Conservation (phyloP, 2,329 filamentous ascomycete species). For the Pseudogymnoascus sp. region DNA sequence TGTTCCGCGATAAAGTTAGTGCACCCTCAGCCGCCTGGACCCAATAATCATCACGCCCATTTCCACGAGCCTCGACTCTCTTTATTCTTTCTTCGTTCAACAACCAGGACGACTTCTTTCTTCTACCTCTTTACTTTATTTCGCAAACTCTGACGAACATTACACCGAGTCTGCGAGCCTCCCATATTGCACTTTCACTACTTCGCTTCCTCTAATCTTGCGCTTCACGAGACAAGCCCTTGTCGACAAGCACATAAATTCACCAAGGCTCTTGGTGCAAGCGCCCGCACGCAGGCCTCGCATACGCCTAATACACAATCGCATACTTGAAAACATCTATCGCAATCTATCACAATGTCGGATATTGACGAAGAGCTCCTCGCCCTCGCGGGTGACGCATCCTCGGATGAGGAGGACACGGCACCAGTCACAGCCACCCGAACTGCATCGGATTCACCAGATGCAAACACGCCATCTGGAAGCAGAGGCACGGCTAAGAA, state of each 20-base stretch:
- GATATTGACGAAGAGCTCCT: slow-evolving; percentile 91
- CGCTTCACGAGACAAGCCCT: neutral
- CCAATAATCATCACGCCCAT: neutral
- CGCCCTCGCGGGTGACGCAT: slow-evolving; percentile 75
- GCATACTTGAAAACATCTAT: neutral
- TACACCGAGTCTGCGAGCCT: neutral
- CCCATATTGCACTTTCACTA: neutral
- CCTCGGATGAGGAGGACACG: slow-evolving; percentile 47
- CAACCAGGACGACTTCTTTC: neutral
- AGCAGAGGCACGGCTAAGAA: slow-evolving; percentile 38
- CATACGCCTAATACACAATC: neutral
- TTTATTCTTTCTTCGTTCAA: neutral
- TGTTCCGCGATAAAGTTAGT: neutral
- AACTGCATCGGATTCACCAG: slow-evolving; percentile 35
- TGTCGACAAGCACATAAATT: neutral
- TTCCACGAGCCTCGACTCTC: neutral
- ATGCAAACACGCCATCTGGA: slow-evolving; percentile 36
- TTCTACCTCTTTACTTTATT: neutral
- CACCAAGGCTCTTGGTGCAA: neutral
- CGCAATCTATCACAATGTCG: slow-evolving; percentile 51
- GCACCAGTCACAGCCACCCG: slow-evolving; percentile 28
- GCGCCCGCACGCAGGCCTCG: neutral
- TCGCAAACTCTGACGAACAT: neutral
- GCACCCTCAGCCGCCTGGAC: neutral
- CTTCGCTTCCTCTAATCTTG: neutral